Conservation (phyloP, 2,329 filamentous ascomycete species). For the Cytospora piceae region DNA sequence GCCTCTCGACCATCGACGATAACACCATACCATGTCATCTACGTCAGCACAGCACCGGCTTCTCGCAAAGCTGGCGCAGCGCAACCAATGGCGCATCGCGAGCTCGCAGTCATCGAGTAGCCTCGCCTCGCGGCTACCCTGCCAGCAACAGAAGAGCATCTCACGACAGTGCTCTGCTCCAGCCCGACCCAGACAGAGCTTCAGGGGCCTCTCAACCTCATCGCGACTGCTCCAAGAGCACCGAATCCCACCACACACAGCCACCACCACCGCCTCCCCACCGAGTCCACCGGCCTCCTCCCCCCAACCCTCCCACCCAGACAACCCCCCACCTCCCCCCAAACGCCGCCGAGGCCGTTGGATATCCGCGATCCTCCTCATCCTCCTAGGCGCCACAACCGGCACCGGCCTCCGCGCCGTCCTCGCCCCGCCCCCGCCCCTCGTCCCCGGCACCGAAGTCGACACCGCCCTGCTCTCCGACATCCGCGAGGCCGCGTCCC, state of each 20-base stretch:
- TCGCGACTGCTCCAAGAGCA: neutral
- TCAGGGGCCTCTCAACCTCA: slow-evolving; percentile 13
- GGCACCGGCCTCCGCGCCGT: slow-evolving; percentile 46
- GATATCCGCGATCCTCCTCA: slow-evolving; percentile 41
- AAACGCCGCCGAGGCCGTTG: slow-evolving; percentile 35
- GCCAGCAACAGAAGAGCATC: neutral
- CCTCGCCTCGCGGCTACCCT: neutral
- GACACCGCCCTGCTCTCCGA: slow-evolving; percentile 46
- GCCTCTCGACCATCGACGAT: neutral
- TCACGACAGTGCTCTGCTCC: neutral
- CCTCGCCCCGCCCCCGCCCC: slow-evolving; percentile 49
- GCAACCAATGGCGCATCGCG: slow-evolving; percentile 16
- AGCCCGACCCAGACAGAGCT: neutral
- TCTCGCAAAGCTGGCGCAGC: slow-evolving; percentile 12
- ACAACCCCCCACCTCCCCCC: neutral
- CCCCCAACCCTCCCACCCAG: neutral
- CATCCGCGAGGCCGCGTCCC: slow-evolving; percentile 47
- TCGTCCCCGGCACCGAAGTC: slow-evolving; percentile 43
- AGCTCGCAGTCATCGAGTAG: neutral
- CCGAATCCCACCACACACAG: neutral
- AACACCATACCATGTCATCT: slow-evolving; percentile 15
- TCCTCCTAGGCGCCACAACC: slow-evolving; percentile 45
- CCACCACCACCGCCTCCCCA: neutral
- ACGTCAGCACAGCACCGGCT: neutral
- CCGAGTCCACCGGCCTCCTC: neutral